A percentile compares a stretch with the other conserved stretches of the same genome.
phyloP scores from a whole-genome alignment of 352 stramenopile genomes.

The Phytophthora sansomeana region DNA sequence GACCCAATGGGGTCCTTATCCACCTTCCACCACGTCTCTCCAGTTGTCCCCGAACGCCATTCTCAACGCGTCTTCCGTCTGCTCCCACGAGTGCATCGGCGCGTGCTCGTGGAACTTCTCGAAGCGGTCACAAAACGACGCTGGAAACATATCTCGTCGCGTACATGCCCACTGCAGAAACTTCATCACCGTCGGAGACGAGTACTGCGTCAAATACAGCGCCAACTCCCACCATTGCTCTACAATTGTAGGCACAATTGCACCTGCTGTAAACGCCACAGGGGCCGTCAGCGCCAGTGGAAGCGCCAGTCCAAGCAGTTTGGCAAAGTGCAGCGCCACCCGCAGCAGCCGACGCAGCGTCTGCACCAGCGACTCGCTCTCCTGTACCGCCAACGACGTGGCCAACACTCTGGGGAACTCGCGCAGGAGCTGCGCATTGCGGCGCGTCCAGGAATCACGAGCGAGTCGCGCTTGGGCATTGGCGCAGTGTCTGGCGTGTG shows the following conservation, averaged over 20 bases:
- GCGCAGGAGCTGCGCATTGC: constrained; percentile 28
- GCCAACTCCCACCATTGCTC: constrained; percentile 74
- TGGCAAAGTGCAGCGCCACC: constrained; percentile 60
- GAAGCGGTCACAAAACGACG: constrained; percentile 92
- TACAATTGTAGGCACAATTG: constrained; percentile 37
- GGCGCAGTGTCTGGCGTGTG: constrained; percentile 12
- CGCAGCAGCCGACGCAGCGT: constrained; percentile 57
- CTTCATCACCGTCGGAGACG: constrained; percentile 95
- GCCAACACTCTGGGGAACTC: constrained; percentile 38
- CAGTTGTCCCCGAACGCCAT: constrained; percentile 92
- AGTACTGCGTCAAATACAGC: constrained; percentile 63
- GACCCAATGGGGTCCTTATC: constrained; percentile 83
- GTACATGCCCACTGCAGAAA: constrained; percentile 96
- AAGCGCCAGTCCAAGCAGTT: constrained; percentile 61
- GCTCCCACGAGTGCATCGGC: constrained; percentile 85
- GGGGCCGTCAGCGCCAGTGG: constrained; percentile 60
- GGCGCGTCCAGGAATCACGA: constrained; percentile 30
- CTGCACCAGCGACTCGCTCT: constrained; percentile 35
- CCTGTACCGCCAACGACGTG: constrained; percentile 16
- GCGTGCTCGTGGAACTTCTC: constrained; percentile 90
- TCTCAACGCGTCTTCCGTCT: constrained; percentile 84
- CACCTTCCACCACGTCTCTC: constrained; percentile 59
- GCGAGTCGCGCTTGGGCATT: constrained; percentile 13
- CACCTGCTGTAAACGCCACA: constrained; percentile 34
- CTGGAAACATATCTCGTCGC: constrained; percentile 94